phyloP scores from a whole-genome alignment of 352 stramenopile genomes.

The Pythium grandisporangium region DNA sequence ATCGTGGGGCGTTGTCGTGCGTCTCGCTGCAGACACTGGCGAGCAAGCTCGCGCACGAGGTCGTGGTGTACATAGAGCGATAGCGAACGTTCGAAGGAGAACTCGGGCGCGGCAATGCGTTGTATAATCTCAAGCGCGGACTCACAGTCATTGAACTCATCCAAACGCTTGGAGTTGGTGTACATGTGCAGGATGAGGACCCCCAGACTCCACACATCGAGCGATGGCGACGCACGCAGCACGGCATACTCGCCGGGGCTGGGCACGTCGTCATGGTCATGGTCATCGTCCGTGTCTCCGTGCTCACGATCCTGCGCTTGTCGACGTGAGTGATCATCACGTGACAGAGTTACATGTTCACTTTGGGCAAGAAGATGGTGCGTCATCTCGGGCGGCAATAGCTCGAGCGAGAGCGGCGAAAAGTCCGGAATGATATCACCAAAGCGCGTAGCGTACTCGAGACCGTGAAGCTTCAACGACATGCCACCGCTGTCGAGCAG shows the following conservation, averaged over 20 bases:
- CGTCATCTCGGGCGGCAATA: conserved; percentile 37
- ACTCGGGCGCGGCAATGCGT: conserved; percentile 14
- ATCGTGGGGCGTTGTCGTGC: conserved; percentile 28
- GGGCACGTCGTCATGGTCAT: too few species aligned
- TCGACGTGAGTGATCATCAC: too few species aligned
- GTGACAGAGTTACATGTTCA: background rate
- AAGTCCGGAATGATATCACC: conserved; percentile 11
- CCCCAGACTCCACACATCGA: conserved; percentile 56
- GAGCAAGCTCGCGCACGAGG: conserved; percentile 29
- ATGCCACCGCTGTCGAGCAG: too few species aligned
- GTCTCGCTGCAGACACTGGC: conserved; percentile 26
- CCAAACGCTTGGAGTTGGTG: conserved; percentile 24
- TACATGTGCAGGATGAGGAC: conserved; percentile 53
- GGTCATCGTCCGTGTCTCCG: conserved; percentile 1
- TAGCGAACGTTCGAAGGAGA: conserved; percentile 42
- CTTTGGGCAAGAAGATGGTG: conserved; percentile 11
- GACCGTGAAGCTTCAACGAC: conserved; percentile 30
- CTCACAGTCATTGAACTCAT: conserved; percentile 34
- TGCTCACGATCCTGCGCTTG: conserved; percentile 3
- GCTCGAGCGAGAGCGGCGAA: conserved; percentile 18
- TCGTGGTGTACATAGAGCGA: conserved; percentile 30
- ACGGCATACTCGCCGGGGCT: conserved; percentile 14
- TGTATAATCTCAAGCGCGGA: conserved; percentile 21
- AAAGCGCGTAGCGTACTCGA: conserved; percentile 34
- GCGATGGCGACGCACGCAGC: conserved; percentile 17